A percentile compares a stretch with the other conserved stretches of the same genome.
Conservation (phyloP, 192 early-diverging fungal genomes). For the Chytriomyces sp. region DNA sequence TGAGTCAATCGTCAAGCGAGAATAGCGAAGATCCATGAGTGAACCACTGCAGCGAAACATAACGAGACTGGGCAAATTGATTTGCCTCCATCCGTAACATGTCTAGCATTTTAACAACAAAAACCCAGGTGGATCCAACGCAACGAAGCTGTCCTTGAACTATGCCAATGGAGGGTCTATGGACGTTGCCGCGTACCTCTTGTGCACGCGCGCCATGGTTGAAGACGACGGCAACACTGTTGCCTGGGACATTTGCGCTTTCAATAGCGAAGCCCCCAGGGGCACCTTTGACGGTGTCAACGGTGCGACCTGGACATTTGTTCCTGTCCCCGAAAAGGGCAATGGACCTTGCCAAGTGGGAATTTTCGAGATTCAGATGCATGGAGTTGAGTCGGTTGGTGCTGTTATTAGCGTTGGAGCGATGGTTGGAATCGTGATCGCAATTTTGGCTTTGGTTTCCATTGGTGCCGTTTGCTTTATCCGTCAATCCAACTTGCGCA, state of each 20-base stretch:
- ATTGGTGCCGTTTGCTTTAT: conserved; percentile 17
- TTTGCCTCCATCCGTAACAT: no score
- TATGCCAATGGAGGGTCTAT: conserved; percentile 7
- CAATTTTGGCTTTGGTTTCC: background rate
- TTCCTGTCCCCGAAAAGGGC: background rate
- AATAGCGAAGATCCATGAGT: no score
- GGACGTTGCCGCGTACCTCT: background rate
- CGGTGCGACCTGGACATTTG: conserved; percentile 6
- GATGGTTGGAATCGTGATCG: conserved; percentile 21
- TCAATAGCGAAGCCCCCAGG: no score
- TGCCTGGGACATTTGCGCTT: conserved; percentile 26
- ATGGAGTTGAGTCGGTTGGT: conserved; percentile 1
- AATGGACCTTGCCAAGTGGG: background rate
- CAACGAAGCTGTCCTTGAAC: background rate
- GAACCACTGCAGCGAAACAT: no score
- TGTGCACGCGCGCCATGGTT: conserved; percentile 19
- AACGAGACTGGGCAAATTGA: no score
- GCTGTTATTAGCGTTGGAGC: background rate
- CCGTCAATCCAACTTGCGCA: conserved; percentile 27
- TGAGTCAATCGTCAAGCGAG: no score
- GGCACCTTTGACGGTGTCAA: conserved; percentile 11
- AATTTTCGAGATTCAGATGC: conserved; percentile 22
- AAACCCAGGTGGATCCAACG: background rate
- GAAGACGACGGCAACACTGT: background rate
- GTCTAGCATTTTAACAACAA: no score